phyloP scores from a whole-genome alignment of 2,329 filamentous ascomycete genomes.

The Pezicula radicicola region DNA sequence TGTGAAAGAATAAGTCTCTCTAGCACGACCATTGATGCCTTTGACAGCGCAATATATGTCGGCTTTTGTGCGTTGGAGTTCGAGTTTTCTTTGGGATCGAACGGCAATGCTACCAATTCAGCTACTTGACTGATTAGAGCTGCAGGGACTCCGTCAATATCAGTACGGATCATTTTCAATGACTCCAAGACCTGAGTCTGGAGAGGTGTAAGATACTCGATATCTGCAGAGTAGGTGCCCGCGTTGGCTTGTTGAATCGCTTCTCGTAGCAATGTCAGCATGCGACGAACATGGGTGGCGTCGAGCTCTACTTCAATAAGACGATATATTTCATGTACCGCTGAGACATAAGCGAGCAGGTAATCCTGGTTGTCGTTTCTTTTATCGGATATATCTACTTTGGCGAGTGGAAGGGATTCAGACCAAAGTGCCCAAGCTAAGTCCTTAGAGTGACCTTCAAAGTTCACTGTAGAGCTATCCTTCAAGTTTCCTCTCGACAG shows the following conservation, averaged over 20 bases:
- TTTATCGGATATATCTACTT: slow-evolving; percentile 36
- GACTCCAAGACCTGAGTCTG: slow-evolving; percentile 68
- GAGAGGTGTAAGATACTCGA: slow-evolving; percentile 70
- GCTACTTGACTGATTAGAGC: slow-evolving; percentile 68
- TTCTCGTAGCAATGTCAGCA: slow-evolving; percentile 67
- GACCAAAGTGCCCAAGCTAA: slow-evolving; percentile 70
- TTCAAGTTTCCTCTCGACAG: slow-evolving; percentile 47
- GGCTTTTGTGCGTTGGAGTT: slow-evolving; percentile 47
- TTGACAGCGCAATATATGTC: slow-evolving; percentile 88
- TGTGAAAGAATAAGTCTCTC: slow-evolving; percentile 58
- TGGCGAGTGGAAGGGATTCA: slow-evolving; percentile 54
- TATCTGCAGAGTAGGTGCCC: slow-evolving; percentile 66
- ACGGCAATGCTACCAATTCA: slow-evolving; percentile 69
- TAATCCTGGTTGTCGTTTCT: slow-evolving; percentile 72
- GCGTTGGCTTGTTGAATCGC: slow-evolving; percentile 69
- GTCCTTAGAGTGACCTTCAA: slow-evolving; percentile 46
- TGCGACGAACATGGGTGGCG: slow-evolving; percentile 58
- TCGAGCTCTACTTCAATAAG: slow-evolving; percentile 65
- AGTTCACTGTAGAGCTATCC: slow-evolving; percentile 30
- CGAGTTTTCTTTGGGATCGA: slow-evolving; percentile 37
- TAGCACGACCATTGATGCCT: slow-evolving; percentile 72
- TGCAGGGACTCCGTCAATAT: slow-evolving; percentile 61
- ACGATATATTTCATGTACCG: slow-evolving; percentile 74
- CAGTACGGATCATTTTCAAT: slow-evolving; percentile 64
- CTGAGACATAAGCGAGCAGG: slow-evolving; percentile 77